Evolutionary conservation across 148 eudicot species (phyloP).

Genomic region (Spergularia bocconei): DNA sequence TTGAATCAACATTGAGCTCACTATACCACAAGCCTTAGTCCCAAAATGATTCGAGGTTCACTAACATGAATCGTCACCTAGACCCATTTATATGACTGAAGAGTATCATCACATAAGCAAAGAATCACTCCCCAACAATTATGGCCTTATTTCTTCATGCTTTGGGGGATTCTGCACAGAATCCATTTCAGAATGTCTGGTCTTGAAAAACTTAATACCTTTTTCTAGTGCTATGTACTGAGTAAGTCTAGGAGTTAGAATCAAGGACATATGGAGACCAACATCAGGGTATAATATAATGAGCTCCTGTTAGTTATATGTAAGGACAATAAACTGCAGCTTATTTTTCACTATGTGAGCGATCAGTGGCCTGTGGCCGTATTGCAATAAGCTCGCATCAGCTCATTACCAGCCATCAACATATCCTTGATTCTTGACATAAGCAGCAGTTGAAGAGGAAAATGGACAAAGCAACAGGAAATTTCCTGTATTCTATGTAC

Average conservation of each 20-base stretch:
- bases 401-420: conserved; percentile 4
- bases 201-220: not conserved
- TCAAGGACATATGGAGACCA: not conserved
- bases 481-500: conserved; percentile 32
- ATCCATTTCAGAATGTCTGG: not conserved
- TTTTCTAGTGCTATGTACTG: not conserved
- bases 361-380: too few species aligned
- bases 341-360: not conserved
- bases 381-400: not conserved
- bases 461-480: not conserved
- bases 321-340: not conserved
- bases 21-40: too few species aligned
- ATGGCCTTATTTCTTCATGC: not conserved
- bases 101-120: too few species aligned
- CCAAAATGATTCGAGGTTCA: too few species aligned
- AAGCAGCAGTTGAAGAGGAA: not conserved
- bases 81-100: too few species aligned
- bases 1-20: too few species aligned
- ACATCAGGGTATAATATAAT: not conserved
- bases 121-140: too few species aligned
- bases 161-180: not conserved
- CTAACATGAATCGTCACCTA: too few species aligned
- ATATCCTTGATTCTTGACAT: not conserved
- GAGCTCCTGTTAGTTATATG: not conserved
- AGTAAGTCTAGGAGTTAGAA: not conserved